Base-by-base conservation (phyloP, 768 basidiomycete species). In the Hygrocybe punicea region DNA sequence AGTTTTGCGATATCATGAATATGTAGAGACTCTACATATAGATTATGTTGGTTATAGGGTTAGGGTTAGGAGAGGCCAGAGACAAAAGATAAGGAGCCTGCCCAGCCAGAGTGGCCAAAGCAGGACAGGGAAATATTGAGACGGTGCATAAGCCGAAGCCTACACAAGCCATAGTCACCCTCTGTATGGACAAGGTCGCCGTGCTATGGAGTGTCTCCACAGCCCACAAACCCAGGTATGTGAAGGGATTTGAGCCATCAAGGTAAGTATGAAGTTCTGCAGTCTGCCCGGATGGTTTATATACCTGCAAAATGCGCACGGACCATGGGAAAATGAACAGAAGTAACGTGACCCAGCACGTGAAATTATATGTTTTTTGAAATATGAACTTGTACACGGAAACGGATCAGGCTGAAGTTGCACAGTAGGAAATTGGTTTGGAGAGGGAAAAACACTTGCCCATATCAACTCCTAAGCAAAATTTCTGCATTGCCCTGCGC, bases 91-190 rank as follows among this genome's bases (percentile, higher is more conserved):
- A 59, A 57, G 5, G 21, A 1, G 44, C 44, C 44, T 24, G 44
- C 50, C 50, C 75, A 79, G 79, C 79, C 79, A 81, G 81, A 82
- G 80, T 81, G 83, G 82, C 82, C 78, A 65, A 76, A 78, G 79
- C 74, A 75, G 82, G 81, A 85, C 84, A 73, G 85, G 84, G 79
- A 87, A 87, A 87, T 86, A 86, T 86, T 85, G 63, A 77, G 84
- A 86, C 83, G 79, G 80, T 87, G 84, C 85, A 84, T 85, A 81
- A 78, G 77, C 84, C 83, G 76, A 81, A 81, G 81, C 81, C 71
- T 82, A 85, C 79, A 84, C 83, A 84, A 84, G 68, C 78, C 77
- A 66, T 63, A 65, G 57, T 63, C 65, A 69, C 73, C 72, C 79
- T 78, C 78, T 80, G 77, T 66, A 58, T 67, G 78, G 77, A 78